Percentiles rank a stretch among this genome's conserved stretches.
phyloP scores from a whole-genome alignment of 2,329 filamentous ascomycete genomes.

The Corynespora cassiicola region DNA sequence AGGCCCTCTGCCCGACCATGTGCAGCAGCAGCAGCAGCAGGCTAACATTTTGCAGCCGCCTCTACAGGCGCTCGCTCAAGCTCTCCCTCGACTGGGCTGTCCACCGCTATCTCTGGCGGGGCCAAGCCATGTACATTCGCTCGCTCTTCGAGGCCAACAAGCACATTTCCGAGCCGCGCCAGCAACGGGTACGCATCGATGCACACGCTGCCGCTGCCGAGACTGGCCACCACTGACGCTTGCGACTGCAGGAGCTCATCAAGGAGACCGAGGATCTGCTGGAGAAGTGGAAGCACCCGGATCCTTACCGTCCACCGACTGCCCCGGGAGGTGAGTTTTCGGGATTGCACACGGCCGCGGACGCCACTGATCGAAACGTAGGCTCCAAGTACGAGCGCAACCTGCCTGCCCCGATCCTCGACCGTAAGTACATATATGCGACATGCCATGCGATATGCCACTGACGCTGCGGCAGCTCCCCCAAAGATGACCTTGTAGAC shows the following conservation, averaged over 20 bases:
- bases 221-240: conserved; percentile 23
- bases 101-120: conserved; percentile 90
- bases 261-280: conserved; percentile 87
- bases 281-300: conserved; percentile 96
- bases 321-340: conserved; percentile 80
- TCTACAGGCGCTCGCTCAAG: conserved; percentile 93
- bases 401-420: conserved; percentile 77
- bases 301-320: conserved; percentile 87
- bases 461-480: conserved; percentile 35
- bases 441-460: conserved; percentile 5
- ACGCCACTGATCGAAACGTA: conserved; percentile 52
- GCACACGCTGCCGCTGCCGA: neutral
- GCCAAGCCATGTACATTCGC: conserved; percentile 94
- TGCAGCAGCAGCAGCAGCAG: conserved; percentile 23
- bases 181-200: conserved; percentile 72
- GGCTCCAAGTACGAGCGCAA: conserved; percentile 98
- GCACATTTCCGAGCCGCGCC: conserved; percentile 80
- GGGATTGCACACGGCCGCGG: conserved; percentile 17
- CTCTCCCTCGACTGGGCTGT: conserved; percentile 95
- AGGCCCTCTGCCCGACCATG: conserved; percentile 15
- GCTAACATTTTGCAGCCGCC: conserved; percentile 58
- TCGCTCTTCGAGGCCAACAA: conserved; percentile 94
- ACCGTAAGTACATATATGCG: conserved; percentile 67
- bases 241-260: conserved; percentile 72
- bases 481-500: conserved; percentile 46